Conservation (phyloP, 2,329 filamentous ascomycete species). For the Aspergillus chevalieri region DNA sequence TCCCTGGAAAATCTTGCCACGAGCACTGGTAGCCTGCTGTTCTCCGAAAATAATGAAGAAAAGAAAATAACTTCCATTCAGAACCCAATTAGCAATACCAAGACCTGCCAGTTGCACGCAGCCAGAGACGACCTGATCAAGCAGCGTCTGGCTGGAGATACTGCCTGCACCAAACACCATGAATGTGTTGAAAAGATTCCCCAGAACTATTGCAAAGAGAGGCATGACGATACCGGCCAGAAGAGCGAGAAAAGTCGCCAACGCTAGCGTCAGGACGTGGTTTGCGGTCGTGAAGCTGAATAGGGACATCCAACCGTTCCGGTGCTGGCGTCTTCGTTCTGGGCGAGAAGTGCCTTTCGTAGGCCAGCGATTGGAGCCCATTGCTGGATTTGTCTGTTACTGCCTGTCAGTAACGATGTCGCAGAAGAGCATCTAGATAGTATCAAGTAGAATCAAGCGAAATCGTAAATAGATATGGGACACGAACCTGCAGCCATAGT, state of each 20-base stretch:
- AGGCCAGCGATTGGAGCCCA: not conserved
- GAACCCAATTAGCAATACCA: constrained; percentile 60
- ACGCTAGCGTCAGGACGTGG: constrained; percentile 51
- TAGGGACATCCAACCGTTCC: constrained; percentile 48
- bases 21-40: constrained; percentile 62
- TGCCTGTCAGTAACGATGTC: not conserved
- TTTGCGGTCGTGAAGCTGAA: constrained; percentile 65
- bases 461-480: not conserved
- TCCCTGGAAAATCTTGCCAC: constrained; percentile 59
- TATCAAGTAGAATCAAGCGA: not conserved
- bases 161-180: constrained; percentile 57
- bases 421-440: not conserved
- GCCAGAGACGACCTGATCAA: constrained; percentile 53
- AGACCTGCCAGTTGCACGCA: constrained; percentile 59
- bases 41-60: constrained; percentile 76
- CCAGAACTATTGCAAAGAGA: constrained; percentile 62
- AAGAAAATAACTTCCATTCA: constrained; percentile 61
- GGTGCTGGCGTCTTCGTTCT: not conserved
- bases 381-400: not conserved
- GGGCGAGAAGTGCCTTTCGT: not conserved
- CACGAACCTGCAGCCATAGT: not conserved
- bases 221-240: constrained; percentile 60
- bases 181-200: constrained; percentile 67
- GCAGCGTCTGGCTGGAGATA: constrained; percentile 46
- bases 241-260: constrained; percentile 53